phyloP scores from a whole-genome alignment of 2,329 filamentous ascomycete species.

The Colletotrichum gloeosporioides region DNA sequence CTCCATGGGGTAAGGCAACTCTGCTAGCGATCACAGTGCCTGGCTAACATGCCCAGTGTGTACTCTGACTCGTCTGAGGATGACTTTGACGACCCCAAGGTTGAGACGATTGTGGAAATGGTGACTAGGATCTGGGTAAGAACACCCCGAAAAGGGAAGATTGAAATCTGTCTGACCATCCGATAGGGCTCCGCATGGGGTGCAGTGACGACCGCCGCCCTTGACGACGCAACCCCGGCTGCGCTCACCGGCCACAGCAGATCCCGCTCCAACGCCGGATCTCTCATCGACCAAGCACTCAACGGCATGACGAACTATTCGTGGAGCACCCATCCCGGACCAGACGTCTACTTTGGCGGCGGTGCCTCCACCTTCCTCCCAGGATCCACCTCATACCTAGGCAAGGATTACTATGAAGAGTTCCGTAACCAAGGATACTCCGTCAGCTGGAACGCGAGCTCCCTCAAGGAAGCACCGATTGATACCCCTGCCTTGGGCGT shows the following conservation, averaged over 20 bases:
- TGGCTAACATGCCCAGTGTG: slow-evolving; percentile 46
- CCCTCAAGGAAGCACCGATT: slow-evolving; percentile 62
- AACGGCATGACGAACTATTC: slow-evolving; percentile 81
- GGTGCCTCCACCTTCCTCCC: slow-evolving; percentile 83
- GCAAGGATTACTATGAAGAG: slow-evolving; percentile 79
- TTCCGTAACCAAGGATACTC: slow-evolving; percentile 77
- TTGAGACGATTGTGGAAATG: slow-evolving; percentile 84
- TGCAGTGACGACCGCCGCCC: slow-evolving; percentile 77
- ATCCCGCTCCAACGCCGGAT: slow-evolving; percentile 70
- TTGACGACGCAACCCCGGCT: slow-evolving; percentile 83
- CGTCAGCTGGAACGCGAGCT: slow-evolving; percentile 76
- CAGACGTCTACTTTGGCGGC: slow-evolving; percentile 83
- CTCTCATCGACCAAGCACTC: slow-evolving; percentile 77
- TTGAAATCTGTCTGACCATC: background rate
- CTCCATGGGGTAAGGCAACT: slow-evolving; percentile 66
- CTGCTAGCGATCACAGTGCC: too few relatives aligned
- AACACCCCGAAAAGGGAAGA: background rate
- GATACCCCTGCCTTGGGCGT: slow-evolving; percentile 74
- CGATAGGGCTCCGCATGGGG: slow-evolving; percentile 59
- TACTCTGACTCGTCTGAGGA: slow-evolving; percentile 79
- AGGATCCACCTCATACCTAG: slow-evolving; percentile 67
- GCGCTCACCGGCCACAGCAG: slow-evolving; percentile 77
- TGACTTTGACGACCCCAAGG: slow-evolving; percentile 82
- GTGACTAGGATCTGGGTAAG: slow-evolving; percentile 72
- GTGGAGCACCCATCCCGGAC: slow-evolving; percentile 76